Evolutionary conservation across 192 early-diverging fungal genomes (phyloP), one percentile per base, ranked within the genome.

Genomic region (Phlyctochytrium planicorne): DNA sequence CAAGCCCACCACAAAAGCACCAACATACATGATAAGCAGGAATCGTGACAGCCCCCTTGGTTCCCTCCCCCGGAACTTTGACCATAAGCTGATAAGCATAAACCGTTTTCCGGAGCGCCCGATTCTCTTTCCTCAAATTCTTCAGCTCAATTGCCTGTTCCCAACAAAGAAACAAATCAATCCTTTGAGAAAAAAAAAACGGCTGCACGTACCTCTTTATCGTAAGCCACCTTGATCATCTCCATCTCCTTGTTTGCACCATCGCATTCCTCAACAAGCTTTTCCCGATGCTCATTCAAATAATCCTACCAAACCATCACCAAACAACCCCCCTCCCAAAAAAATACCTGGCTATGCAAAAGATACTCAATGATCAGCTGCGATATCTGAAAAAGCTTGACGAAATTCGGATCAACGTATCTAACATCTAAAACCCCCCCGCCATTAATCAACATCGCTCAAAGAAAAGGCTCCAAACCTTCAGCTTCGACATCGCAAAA

Each of bases 331-430:
- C n/a, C n/a, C n/a, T n/a, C n/a, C n/a, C n/a, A n/a, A n/a, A n/a
- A n/a, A n/a, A n/a, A n/a, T 66, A 37, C 60, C 72, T 85, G 84
- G 3, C 75, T 79, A 66, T 82, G 73, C 34, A 86, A 61, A 57
- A 86, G 63, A 53, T 83, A 86, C 60, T 86, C 84, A 31, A 86
- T 82, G 23, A 81, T 80, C 34, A 86, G 66, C 63, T 86, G 84
- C 16, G 84, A 55, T 27, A 86, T 65, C 64, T 83, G 81, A 62
- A 86, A 75, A 12, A 86, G 72, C 68, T 86, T 86, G 56, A 86
- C 53, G 53, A 80, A 70, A 67, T 77, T 85, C 17, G 77, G 79
- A 72, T 85, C 84, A n/a, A 77, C 68, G 61, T 74, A 67, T 3
- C 78, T 60, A 23, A 80, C n/a, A 61, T 78, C 78, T 77, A 57